Base-by-base conservation (phyloP, 2,329 filamentous ascomycete species). In the Ophiocordyceps robertsii region DNA sequence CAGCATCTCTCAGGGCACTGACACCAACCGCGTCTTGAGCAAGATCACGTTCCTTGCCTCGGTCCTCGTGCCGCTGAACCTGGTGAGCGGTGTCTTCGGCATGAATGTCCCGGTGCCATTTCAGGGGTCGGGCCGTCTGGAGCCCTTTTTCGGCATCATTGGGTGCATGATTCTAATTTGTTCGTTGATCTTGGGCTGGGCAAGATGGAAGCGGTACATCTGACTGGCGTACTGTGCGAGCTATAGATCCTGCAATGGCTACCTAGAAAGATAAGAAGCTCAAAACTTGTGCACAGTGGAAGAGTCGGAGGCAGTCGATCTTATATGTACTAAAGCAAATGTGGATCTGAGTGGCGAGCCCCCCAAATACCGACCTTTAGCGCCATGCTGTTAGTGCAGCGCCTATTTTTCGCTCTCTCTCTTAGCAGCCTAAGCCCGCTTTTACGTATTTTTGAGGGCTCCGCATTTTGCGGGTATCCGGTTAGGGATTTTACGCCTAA, bases 11-110 rank as follows among this genome's bases (percentile, higher is more conserved):
- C 81, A 94, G 60, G 89, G 89, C 24, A 95, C 89, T 46, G 74
- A 80, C 51, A 88, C 87, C 43, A 96, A 96, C 66, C 77, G 83
- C 50, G 83, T 90, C 7, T 75, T 98, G 12, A 89, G 87, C 66
- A 95, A 95, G 68, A 92, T 98, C 53, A 98, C 92, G 0, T 77
- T 96, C 46, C 71, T 96, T 49, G 92, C 88, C 1, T 95, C 90
- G 3, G 85, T 98, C 51, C 75, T 98, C n/a, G 89, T 98, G 45
- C 92, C 92, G 3, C 77, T 98, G 51, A 98, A 96, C 59, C 69
- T 98, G 49, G 80, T 96, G 47, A 93, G 86, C 33, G 83, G 84
- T 63, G 66, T 89, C 37, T 90, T 89, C 56, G 86, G 86, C 43
- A 93, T 93, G 86, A 93, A 93, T 62, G 84, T 93, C 1, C 57